Conservation (phyloP, 1,139 yeast genomes). For the Yamadazyma diospyri region DNA sequence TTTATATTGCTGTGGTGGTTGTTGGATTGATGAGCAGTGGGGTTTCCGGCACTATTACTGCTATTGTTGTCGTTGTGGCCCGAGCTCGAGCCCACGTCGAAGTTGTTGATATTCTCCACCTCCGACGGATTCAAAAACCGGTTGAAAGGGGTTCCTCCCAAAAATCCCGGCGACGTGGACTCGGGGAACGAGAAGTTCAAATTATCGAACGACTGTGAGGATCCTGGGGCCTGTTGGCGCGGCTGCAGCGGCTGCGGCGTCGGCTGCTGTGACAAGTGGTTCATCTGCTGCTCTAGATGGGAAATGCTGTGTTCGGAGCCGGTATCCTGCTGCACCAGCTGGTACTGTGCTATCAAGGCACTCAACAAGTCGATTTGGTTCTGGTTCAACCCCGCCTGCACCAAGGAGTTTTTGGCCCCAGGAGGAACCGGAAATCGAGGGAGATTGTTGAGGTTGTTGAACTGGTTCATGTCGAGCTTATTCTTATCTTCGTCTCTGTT, state of each 20-base stretch:
- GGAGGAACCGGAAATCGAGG: constrained; percentile 70
- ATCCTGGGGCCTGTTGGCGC: no score
- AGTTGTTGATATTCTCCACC: background rate
- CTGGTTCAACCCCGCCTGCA: constrained; percentile 60
- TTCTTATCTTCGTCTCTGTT: background rate
- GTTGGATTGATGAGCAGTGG: no score
- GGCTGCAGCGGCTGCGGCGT: no score
- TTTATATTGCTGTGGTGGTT: no score
- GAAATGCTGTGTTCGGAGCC: background rate
- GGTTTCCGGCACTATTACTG: background rate
- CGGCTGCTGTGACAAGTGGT: background rate
- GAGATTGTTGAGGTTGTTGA: constrained; percentile 21
- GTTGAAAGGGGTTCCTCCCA: background rate
- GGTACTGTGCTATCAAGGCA: constrained; percentile 70
- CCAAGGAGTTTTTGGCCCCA: constrained; percentile 61
- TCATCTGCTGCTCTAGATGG: background rate
- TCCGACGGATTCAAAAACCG: constrained; percentile 2
- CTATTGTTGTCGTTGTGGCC: background rate
- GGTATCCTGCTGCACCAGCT: constrained; percentile 21
- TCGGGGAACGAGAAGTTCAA: background rate
- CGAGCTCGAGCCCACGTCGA: background rate
- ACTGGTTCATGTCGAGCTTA: constrained; percentile 7
- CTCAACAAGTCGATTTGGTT: constrained; percentile 71
- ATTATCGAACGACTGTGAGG: background rate
- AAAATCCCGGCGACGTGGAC: background rate